Evolutionary conservation across 345 rosid species (phyloP).

Genomic region (Gossypium thurberi): DNA sequence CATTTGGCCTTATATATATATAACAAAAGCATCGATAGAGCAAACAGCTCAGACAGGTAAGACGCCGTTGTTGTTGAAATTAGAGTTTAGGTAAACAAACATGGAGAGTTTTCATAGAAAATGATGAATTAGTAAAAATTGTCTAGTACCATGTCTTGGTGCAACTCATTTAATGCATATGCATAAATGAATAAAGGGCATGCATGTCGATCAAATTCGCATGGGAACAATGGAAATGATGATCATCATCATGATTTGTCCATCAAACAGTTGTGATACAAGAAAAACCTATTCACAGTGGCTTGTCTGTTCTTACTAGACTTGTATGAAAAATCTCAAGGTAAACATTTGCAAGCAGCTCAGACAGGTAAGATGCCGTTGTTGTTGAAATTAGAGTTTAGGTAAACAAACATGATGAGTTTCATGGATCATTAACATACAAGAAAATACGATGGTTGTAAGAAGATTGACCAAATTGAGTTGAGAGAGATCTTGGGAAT

Average conservation of each 20-base stretch:
- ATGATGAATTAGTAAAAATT: neutral
- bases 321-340: neutral
- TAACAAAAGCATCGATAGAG: neutral
- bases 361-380: neutral
- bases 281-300: neutral
- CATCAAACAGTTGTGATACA: neutral
- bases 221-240: neutral
- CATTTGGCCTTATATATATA: neutral
- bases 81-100: neutral
- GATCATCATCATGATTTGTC: neutral
- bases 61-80: neutral
- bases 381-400: neutral
- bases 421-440: neutral
- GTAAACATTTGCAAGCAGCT: neutral
- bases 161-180: neutral
- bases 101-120: neutral
- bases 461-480: neutral
- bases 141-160: neutral
- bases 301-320: too few species aligned
- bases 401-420: neutral
- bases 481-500: neutral
- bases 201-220: neutral
- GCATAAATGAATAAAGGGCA: neutral
- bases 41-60: neutral
- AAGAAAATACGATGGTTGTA: neutral